These are phyloP conservation scores for Tuber calosporum DNA, from an alignment of 495 filamentous ascomycete species.

Conservation along the genomic window DNA sequence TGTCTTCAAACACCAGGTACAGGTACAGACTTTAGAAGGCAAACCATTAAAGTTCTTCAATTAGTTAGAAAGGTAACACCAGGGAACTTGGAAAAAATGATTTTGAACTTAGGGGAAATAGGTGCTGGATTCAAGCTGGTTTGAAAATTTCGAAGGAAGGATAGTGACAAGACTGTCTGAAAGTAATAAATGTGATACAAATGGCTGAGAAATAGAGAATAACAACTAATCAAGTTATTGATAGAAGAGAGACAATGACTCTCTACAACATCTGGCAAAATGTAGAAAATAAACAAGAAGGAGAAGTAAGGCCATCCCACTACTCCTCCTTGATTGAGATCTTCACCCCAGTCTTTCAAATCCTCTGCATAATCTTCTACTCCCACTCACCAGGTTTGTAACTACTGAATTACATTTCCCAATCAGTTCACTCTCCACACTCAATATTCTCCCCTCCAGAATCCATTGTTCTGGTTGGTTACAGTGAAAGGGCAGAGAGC, in stretches of 20 bases:
- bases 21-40: neutral
- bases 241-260: neutral
- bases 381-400: neutral
- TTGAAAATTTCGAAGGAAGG: neutral
- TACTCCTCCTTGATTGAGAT: no score
- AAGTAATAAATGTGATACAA: neutral
- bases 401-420: neutral
- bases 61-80: neutral
- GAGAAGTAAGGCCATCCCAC: no score
- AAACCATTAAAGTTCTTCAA: neutral
- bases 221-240: neutral
- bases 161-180: neutral
- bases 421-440: neutral
- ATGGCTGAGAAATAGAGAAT: neutral
- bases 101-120: neutral
- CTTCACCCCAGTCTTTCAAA: no score
- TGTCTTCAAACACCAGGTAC: neutral
- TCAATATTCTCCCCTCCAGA: neutral
- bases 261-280: neutral
- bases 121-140: neutral
- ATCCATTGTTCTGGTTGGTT: neutral
- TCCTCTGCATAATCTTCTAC: no score
- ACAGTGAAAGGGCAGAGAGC: neutral
- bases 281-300: neutral
- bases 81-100: neutral